Conservation (phyloP, 2,329 filamentous ascomycete genomes). For the Colletotrichum lindemuthianum region DNA sequence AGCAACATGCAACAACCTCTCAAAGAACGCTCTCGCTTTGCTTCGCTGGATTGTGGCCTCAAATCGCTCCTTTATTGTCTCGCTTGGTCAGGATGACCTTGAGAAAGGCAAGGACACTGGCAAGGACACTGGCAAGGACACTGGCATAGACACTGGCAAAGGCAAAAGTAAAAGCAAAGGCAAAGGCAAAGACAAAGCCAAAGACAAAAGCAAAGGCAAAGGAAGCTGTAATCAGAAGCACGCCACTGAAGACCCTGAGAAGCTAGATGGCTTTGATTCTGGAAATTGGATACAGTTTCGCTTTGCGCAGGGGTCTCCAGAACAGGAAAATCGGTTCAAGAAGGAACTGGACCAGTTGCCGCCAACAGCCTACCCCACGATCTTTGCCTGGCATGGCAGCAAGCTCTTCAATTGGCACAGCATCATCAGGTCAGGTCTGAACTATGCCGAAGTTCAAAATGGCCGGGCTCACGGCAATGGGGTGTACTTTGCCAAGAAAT, state of each 20-base stretch:
- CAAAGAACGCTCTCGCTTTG: conserved; percentile 72
- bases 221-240: conserved; percentile 14
- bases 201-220: not conserved
- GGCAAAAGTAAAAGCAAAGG: not conserved
- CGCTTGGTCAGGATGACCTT: conserved; percentile 63
- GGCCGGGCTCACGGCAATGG: conserved; percentile 82
- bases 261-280: conserved; percentile 68
- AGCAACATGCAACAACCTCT: conserved; percentile 62
- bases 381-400: conserved; percentile 92
- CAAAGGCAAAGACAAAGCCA: not conserved
- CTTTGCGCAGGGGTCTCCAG: conserved; percentile 87
- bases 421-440: conserved; percentile 83
- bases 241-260: conserved; percentile 50
- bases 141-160: too few species aligned
- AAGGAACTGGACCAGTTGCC: conserved; percentile 64
- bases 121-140: not conserved
- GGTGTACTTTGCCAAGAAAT: conserved; percentile 78
- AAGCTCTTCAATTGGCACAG: conserved; percentile 84
- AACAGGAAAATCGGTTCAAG: conserved; percentile 83
- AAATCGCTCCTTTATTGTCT: conserved; percentile 86
- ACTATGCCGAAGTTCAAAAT: conserved; percentile 70
- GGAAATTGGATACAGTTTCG: conserved; percentile 80
- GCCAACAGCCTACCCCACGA: conserved; percentile 64
- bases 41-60: conserved; percentile 91
- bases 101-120: not conserved